phyloP scores from a whole-genome alignment of 2,329 filamentous ascomycete species.

The Phyllosticta paracitricarpa region DNA sequence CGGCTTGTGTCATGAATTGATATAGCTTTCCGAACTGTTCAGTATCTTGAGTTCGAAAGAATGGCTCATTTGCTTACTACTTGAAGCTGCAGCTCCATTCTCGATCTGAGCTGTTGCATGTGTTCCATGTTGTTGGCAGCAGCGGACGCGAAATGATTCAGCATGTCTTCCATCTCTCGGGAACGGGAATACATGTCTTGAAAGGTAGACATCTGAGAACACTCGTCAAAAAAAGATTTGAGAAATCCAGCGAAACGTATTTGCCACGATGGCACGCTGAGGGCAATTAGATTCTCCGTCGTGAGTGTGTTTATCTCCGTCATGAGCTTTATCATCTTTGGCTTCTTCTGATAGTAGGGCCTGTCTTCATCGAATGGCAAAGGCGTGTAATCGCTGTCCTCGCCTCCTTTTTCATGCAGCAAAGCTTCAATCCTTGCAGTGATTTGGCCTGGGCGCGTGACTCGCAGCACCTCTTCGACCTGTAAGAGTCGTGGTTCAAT shows the following conservation, averaged over 20 bases:
- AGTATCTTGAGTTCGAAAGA: not conserved
- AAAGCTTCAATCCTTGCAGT: not conserved
- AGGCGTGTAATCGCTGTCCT: not conserved
- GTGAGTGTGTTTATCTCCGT: not conserved
- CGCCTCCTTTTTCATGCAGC: not conserved
- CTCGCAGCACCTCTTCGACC: not conserved
- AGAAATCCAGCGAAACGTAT: not conserved
- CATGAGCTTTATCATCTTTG: not conserved
- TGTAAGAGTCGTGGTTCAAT: not conserved
- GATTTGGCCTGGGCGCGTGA: not conserved
- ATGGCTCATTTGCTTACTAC: not conserved
- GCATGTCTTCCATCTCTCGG: not conserved
- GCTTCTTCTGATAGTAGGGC: not conserved
- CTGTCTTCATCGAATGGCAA: not conserved
- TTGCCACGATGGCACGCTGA: not conserved
- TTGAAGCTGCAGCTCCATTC: not conserved
- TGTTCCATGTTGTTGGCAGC: not conserved
- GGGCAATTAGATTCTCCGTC: not conserved
- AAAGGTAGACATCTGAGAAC: not conserved
- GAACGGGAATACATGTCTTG: not conserved
- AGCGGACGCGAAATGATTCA: not conserved
- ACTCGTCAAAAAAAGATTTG: not conserved
- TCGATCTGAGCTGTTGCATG: not conserved
- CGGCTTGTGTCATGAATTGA: constrained; percentile 13
- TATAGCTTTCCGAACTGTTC: not conserved